Percentiles rank a stretch among this genome's conserved stretches.
Conservation (phyloP, 768 basidiomycete genomes). For the Pleurotus giganteus region DNA sequence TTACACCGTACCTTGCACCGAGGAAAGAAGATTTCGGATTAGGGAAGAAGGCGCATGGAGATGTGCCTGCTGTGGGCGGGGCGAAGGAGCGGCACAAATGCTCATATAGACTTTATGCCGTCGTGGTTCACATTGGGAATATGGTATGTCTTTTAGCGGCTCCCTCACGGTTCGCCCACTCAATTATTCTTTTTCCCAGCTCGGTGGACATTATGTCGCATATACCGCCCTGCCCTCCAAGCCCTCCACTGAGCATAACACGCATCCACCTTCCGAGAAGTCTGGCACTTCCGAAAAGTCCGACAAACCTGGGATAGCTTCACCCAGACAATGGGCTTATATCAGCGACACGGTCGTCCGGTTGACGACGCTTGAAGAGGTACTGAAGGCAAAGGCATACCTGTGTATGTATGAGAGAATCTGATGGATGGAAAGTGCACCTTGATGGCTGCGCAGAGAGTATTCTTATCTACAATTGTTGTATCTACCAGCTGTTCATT, state of each 20-base stretch:
- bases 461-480: background rate
- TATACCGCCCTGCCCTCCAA: constrained; percentile 69
- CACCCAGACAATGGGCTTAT: constrained; percentile 78
- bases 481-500: background rate
- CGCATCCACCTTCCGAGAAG: constrained; percentile 10
- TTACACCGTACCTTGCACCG: constrained; percentile 86
- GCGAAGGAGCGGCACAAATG: constrained; percentile 36
- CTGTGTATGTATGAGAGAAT: constrained; percentile 90
- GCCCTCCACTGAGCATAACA: constrained; percentile 12
- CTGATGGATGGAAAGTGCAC: constrained; percentile 2
- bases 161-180: background rate
- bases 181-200: constrained; percentile 43
- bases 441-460: background rate
- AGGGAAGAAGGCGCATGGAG: constrained; percentile 25
- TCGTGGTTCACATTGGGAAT: constrained; percentile 84
- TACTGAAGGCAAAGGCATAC: constrained; percentile 88
- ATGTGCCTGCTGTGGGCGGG: constrained; percentile 20
- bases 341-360: constrained; percentile 90
- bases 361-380: constrained; percentile 80
- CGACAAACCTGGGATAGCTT: constrained; percentile 7
- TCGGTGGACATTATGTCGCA: constrained; percentile 88
- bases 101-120: constrained; percentile 73
- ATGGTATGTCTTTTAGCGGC: constrained; percentile 53
- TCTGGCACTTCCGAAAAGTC: constrained; percentile 12
- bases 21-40: constrained; percentile 68